These are phyloP conservation scores for Berberis vulgaris DNA, from an alignment of 164 flowering plant genomes.

Conservation along the genomic window DNA sequence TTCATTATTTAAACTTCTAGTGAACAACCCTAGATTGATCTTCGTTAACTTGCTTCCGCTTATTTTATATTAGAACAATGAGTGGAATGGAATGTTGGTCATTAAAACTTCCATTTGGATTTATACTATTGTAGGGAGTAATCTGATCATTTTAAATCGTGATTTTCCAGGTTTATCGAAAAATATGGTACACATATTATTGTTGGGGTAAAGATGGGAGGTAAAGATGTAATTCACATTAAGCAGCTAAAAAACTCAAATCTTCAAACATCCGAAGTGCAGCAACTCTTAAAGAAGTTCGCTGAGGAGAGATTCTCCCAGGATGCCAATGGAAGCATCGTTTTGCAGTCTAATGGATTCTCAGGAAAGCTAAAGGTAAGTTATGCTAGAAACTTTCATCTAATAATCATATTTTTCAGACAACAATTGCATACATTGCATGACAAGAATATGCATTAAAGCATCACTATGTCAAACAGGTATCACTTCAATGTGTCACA, in stretches of 20 bases:
- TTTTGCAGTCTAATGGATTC: conserved; percentile 18
- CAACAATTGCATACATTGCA: no score
- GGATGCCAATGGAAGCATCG: conserved; percentile 20
- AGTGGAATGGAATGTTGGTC: no score
- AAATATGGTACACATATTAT: conserved; percentile 83
- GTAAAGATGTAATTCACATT: conserved; percentile 75
- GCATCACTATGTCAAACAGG: no score
- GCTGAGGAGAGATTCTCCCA: conserved; percentile 64
- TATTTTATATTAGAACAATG: no score
- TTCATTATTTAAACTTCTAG: no score
- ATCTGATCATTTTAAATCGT: background rate
- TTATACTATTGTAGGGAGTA: no score
- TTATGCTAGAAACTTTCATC: background rate
- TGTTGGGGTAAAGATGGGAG: conserved; percentile 87
- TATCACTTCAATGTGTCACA: no score
- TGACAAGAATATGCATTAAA: no score
- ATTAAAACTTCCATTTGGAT: no score
- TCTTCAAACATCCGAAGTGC: conserved; percentile 56
- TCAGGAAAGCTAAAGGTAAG: conserved; percentile 50
- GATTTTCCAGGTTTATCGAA: conserved; percentile 62
- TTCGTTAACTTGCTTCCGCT: no score
- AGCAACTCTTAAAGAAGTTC: conserved; percentile 51
- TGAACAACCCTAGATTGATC: no score
- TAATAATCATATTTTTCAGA: no score
- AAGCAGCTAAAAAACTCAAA: conserved; percentile 64